phyloP scores from a whole-genome alignment of 2,329 filamentous ascomycete genomes.

The Rutstroemia sp. region DNA sequence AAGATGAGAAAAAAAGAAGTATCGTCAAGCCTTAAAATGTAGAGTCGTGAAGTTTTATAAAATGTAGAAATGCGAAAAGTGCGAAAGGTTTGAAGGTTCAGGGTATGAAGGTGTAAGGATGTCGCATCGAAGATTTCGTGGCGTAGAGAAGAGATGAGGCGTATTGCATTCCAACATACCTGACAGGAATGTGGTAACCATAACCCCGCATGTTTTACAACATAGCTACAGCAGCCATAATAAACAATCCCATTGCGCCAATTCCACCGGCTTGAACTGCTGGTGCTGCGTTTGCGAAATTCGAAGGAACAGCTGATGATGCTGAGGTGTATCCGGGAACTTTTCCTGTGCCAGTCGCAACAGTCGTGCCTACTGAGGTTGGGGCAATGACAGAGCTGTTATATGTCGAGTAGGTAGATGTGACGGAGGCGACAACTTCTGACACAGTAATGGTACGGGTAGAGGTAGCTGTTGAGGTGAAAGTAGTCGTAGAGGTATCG shows the following conservation, averaged over 20 bases:
- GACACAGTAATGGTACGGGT: constrained; percentile 6
- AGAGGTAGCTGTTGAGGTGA: neutral
- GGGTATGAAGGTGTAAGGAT: neutral
- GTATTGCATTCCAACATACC: neutral
- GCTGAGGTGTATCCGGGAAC: neutral
- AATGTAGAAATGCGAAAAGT: neutral
- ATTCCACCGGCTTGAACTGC: neutral
- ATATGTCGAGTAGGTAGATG: neutral
- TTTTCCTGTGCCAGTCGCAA: neutral
- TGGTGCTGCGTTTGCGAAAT: neutral
- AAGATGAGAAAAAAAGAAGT: neutral
- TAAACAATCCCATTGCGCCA: constrained; percentile 2
- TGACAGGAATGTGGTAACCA: neutral
- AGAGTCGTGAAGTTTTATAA: neutral
- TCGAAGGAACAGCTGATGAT: neutral
- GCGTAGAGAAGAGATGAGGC: neutral
- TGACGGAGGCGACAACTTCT: constrained; percentile 1
- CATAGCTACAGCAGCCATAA: neutral
- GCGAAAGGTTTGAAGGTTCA: neutral
- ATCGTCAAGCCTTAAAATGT: constrained; percentile 6
- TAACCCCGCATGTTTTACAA: constrained; percentile 3
- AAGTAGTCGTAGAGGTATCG: neutral
- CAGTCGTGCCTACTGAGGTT: neutral
- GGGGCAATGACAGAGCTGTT: neutral
- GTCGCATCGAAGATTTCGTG: constrained; percentile 6